Evolutionary conservation across 2,329 filamentous ascomycete species (phyloP).

Genomic region (Fusarium stilboides): DNA sequence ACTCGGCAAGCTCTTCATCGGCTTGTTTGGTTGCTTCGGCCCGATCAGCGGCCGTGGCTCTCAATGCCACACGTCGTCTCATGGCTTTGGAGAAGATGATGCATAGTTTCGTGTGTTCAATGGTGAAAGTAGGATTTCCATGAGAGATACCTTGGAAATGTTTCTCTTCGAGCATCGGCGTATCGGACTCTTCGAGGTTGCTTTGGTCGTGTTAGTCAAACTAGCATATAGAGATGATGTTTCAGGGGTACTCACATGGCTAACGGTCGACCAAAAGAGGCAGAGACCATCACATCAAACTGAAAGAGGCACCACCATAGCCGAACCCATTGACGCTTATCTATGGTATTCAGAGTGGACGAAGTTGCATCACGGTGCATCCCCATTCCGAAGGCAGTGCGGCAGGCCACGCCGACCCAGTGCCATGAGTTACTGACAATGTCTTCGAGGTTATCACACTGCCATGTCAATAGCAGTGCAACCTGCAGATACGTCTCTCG

Average conservation of each 20-base stretch:
- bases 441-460: slow-evolving; percentile 69
- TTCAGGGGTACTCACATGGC: slow-evolving; percentile 57
- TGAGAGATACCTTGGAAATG: slow-evolving; percentile 61
- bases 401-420: slow-evolving; percentile 68
- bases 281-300: slow-evolving; percentile 56
- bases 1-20: slow-evolving; percentile 52
- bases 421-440: slow-evolving; percentile 67
- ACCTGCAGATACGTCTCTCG: slow-evolving; percentile 68
- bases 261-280: slow-evolving; percentile 65
- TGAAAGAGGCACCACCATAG: slow-evolving; percentile 61
- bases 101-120: slow-evolving; percentile 65
- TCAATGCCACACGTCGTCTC: slow-evolving; percentile 47
- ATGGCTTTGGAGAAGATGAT: slow-evolving; percentile 62
- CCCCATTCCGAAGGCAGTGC: slow-evolving; percentile 68
- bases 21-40: slow-evolving; percentile 50
- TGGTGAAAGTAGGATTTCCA: slow-evolving; percentile 61
- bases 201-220: slow-evolving; percentile 31
- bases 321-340: slow-evolving; percentile 56
- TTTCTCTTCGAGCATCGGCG: slow-evolving; percentile 58
- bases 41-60: slow-evolving; percentile 45
- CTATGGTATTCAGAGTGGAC: slow-evolving; percentile 50
- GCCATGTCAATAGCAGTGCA: slow-evolving; percentile 69
- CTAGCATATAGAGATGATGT: neutral
- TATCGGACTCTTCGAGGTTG: slow-evolving; percentile 67
- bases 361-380: slow-evolving; percentile 61